Conservation (phyloP, 2,329 filamentous ascomycete species). For the Colletotrichum scovillei region DNA sequence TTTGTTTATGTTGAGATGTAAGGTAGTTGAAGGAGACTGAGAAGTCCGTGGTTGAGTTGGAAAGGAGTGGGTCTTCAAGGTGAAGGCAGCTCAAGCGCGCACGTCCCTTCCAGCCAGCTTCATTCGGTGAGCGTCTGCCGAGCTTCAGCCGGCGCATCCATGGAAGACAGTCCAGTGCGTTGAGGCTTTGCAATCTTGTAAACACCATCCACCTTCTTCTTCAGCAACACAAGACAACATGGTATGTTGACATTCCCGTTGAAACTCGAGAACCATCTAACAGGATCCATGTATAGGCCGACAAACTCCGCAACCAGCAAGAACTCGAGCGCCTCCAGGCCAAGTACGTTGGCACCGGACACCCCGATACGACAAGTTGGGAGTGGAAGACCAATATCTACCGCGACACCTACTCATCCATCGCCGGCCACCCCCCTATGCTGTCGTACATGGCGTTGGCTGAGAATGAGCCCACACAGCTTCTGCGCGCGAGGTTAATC, state of each 20-base stretch:
- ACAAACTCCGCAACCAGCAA: conserved; percentile 97
- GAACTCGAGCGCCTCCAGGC: conserved; percentile 97
- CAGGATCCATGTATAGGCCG: conserved; percentile 68
- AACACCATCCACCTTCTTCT: neutral
- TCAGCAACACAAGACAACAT: conserved; percentile 11
- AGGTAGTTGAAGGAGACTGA: neutral
- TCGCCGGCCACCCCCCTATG: conserved; percentile 89
- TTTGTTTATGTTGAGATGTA: neutral
- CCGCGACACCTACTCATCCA: conserved; percentile 90
- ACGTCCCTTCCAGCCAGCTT: neutral
- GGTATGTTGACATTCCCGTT: neutral
- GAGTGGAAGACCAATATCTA: conserved; percentile 97
- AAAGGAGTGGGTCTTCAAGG: neutral
- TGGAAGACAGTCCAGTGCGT: neutral
- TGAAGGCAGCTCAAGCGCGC: neutral
- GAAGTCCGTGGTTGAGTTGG: conserved; percentile 17
- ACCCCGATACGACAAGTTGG: conserved; percentile 96
- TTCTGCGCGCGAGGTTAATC: conserved; percentile 83
- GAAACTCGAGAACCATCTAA: neutral
- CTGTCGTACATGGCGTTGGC: conserved; percentile 91
- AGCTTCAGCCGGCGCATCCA: conserved; percentile 34
- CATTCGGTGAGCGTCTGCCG: conserved; percentile 13
- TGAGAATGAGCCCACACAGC: conserved; percentile 85
- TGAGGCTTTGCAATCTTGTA: neutral
- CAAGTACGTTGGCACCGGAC: conserved; percentile 94